phyloP scores from a whole-genome alignment of 805 yeast genomes.

The Wickerhamomyces chambardii region DNA sequence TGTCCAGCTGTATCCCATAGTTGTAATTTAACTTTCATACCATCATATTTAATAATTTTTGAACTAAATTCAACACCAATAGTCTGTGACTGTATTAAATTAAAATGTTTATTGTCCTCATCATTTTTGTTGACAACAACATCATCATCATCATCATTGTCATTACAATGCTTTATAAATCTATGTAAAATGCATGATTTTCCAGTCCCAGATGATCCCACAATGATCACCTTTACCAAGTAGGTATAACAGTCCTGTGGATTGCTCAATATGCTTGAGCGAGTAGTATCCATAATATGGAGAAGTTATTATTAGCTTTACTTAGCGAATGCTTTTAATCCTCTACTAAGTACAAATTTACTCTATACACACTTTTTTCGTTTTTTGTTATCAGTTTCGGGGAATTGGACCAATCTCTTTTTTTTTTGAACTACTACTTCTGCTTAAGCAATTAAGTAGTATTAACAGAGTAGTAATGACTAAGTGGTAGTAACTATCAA shows the following conservation, averaged over 20 bases:
- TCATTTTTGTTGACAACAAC: too few species aligned
- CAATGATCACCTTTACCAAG: slow-evolving; percentile 29
- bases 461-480: too few species aligned
- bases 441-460: too few species aligned
- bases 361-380: too few species aligned
- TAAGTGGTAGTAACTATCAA: too few species aligned
- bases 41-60: slow-evolving; percentile 14
- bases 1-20: slow-evolving; percentile 30
- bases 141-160: too few species aligned
- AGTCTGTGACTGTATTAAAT: slow-evolving; percentile 19
- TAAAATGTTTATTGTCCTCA: slow-evolving; percentile 1
- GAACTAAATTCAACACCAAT: slow-evolving; percentile 32
- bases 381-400: too few species aligned
- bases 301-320: too few species aligned
- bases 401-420: too few species aligned
- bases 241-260: slow-evolving; percentile 21
- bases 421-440: too few species aligned
- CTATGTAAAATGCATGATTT: slow-evolving; percentile 32
- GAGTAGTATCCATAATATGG: neutral
- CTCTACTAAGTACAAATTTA: too few species aligned
- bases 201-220: slow-evolving; percentile 35
- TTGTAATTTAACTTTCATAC: slow-evolving; percentile 14
- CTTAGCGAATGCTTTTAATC: too few species aligned
- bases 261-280: neutral
- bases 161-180: slow-evolving; percentile 19